These are phyloP conservation scores for Chytriomyces sp. DNA, from an alignment of 192 early-diverging fungal genomes.

Conservation along the genomic window DNA sequence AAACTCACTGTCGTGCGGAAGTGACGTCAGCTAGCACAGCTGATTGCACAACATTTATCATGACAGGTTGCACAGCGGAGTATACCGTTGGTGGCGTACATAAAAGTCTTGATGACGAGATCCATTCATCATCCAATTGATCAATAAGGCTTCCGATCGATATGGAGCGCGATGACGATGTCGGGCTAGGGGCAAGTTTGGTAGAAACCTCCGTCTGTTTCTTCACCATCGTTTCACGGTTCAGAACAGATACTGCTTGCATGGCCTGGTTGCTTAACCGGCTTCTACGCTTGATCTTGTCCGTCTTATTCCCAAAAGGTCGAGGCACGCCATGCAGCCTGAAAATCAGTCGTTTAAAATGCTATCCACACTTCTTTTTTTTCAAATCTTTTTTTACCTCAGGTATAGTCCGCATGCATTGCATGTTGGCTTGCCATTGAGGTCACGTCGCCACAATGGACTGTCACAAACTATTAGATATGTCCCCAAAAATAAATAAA, in stretches of 20 bases:
- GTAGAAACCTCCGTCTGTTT: not conserved
- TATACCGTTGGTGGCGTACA: not conserved
- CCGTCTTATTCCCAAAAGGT: not conserved
- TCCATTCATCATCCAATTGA: not conserved
- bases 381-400: not conserved
- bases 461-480: no score
- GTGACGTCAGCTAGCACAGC: not conserved
- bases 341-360: not conserved
- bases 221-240: not conserved
- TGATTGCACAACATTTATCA: not conserved
- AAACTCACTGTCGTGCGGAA: no score
- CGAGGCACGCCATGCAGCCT: not conserved
- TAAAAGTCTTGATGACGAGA: not conserved
- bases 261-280: not conserved
- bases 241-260: not conserved
- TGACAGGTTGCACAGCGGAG: not conserved
- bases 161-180: not conserved
- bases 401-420: not conserved
- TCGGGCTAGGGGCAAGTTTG: not conserved
- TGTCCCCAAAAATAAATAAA: no score
- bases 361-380: not conserved
- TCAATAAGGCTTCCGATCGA: not conserved
- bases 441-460: not conserved
- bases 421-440: not conserved
- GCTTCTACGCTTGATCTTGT: not conserved